Conservation (phyloP, 202 grass and related monocot species). For the Digitaria exilis region DNA sequence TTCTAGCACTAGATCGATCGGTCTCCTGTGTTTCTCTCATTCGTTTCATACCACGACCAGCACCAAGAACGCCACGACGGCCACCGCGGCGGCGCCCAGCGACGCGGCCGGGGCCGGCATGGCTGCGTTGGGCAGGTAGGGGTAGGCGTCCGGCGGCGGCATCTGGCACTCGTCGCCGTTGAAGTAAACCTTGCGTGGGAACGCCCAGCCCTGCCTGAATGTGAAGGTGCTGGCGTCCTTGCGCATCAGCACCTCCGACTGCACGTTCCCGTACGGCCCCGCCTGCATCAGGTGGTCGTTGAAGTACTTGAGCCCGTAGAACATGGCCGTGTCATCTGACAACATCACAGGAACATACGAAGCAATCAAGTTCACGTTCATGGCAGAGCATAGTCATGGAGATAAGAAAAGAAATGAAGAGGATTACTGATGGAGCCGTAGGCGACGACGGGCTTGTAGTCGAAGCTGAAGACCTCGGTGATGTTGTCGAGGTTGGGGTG, state of each 20-base stretch:
- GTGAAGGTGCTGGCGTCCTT: constrained; percentile 84
- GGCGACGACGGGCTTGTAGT: constrained; percentile 80
- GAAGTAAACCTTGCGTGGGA: constrained; percentile 96
- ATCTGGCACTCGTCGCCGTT: constrained; percentile 93
- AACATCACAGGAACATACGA: too few species aligned
- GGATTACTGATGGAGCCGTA: constrained; percentile 79
- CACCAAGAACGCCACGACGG: constrained; percentile 22
- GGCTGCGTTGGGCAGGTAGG: constrained; percentile 73
- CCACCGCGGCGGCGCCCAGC: background rate
- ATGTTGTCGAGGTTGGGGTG: constrained; percentile 97
- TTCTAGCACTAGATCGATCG: constrained; percentile 17
- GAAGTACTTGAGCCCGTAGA: constrained; percentile 94
- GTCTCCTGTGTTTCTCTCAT: background rate
- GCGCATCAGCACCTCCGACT: constrained; percentile 86
- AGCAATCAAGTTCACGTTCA: too few species aligned
- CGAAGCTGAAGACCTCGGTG: constrained; percentile 98
- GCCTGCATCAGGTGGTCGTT: constrained; percentile 96
- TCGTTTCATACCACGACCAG: constrained; percentile 45
- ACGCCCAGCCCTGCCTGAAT: constrained; percentile 92
- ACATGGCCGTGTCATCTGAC: constrained; percentile 98
- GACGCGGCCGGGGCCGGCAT: constrained; percentile 7
- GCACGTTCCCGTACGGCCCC: constrained; percentile 79
- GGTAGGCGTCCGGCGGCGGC: constrained; percentile 73
- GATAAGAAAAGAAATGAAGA: fast-evolving
- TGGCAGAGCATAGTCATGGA: too few species aligned